phyloP scores from a whole-genome alignment of 257 asterid species.

The Capsicum baccatum region DNA sequence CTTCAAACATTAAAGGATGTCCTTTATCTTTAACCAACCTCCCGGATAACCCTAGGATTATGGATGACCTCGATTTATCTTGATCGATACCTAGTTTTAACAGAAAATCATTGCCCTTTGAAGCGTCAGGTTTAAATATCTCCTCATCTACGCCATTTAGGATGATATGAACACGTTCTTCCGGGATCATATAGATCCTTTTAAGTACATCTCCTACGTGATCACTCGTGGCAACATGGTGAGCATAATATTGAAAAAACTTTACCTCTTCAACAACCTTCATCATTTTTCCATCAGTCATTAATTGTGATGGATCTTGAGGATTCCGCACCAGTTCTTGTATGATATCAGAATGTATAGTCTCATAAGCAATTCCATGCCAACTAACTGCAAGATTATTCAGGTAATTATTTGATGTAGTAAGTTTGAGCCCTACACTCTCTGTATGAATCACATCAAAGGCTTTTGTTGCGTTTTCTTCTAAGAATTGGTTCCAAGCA shows the following conservation, averaged over 20 bases:
- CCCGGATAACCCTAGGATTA: constrained; percentile 71
- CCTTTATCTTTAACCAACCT: constrained; percentile 86
- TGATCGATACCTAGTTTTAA: neutral
- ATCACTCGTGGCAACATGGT: constrained; percentile 81
- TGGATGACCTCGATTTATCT: constrained; percentile 20
- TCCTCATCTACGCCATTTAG: constrained; percentile 34
- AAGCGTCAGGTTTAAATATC: neutral
- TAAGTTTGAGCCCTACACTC: constrained; percentile 75
- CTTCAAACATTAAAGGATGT: constrained; percentile 68
- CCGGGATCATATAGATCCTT: constrained; percentile 76
- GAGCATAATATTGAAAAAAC: constrained; percentile 65
- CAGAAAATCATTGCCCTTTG: constrained; percentile 19
- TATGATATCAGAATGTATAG: constrained; percentile 59
- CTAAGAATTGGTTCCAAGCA: constrained; percentile 61
- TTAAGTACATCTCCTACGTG: constrained; percentile 69
- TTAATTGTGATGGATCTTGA: constrained; percentile 25
- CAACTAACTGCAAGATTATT: constrained; percentile 69
- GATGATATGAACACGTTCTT: constrained; percentile 69
- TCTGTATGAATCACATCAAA: constrained; percentile 77
- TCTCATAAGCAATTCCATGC: constrained; percentile 81
- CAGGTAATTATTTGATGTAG: constrained; percentile 49
- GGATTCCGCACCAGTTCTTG: constrained; percentile 57
- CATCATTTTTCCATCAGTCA: constrained; percentile 43
- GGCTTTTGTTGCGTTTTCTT: constrained; percentile 51
- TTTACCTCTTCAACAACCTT: constrained; percentile 75